Percentiles rank a stretch among this genome's conserved stretches.
Conservation (phyloP, 768 basidiomycete genomes). For the Termitomyces sp. region DNA sequence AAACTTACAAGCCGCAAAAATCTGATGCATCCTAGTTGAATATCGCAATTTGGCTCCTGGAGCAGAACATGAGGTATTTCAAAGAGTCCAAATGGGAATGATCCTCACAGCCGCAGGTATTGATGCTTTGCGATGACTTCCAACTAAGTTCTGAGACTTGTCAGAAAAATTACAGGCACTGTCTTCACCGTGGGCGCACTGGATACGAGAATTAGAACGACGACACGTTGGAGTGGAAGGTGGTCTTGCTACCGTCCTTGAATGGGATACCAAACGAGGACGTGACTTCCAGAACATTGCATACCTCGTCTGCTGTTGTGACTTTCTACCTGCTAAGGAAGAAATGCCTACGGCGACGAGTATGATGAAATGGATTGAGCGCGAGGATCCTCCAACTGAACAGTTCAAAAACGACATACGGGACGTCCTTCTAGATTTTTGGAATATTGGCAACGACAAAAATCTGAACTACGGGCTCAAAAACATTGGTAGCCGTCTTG, state of each 20-base stretch:
- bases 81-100: constrained; percentile 79
- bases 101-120: constrained; percentile 67
- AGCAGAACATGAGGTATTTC: constrained; percentile 75
- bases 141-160: background rate
- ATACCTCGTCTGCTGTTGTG: constrained; percentile 63
- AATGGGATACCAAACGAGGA: constrained; percentile 66
- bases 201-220: constrained; percentile 55
- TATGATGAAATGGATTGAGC: constrained; percentile 47
- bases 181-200: constrained; percentile 62
- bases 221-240: constrained; percentile 52
- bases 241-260: constrained; percentile 51
- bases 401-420: constrained; percentile 51
- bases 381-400: constrained; percentile 35
- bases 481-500: constrained; percentile 52
- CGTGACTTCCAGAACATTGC: constrained; percentile 74
- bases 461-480: constrained; percentile 43
- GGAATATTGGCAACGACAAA: constrained; percentile 40
- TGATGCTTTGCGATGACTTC: constrained; percentile 3
- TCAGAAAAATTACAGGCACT: constrained; percentile 80
- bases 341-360: constrained; percentile 48
- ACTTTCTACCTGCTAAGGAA: constrained; percentile 42
- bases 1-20: background rate
- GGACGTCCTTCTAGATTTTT: constrained; percentile 47
- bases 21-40: constrained; percentile 44
- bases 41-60: constrained; percentile 50